These are phyloP conservation scores for Postia placenta DNA, from an alignment of 768 basidiomycete species.

Conservation along the genomic window DNA sequence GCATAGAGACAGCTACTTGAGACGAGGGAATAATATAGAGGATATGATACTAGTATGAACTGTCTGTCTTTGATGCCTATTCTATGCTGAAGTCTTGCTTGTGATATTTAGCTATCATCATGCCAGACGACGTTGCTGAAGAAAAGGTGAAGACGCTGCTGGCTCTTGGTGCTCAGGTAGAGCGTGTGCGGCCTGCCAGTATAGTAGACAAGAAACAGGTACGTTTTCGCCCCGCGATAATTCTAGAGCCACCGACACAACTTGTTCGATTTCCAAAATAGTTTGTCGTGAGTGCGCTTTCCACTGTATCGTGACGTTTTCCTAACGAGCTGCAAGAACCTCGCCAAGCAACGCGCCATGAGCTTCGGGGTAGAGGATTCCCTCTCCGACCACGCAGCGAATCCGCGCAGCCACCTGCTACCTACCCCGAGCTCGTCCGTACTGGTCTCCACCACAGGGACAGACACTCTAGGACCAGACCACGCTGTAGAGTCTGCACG, in stretches of 20 bases:
- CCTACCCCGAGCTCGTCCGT: slow-evolving; percentile 41
- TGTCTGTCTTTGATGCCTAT: slow-evolving; percentile 5
- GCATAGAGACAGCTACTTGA: neutral
- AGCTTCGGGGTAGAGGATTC: slow-evolving; percentile 53
- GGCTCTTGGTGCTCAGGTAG: slow-evolving; percentile 84
- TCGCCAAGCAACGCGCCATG: slow-evolving; percentile 74
- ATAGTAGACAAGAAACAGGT: slow-evolving; percentile 97
- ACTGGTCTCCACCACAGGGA: slow-evolving; percentile 47
- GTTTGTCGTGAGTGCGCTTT: slow-evolving; percentile 72
- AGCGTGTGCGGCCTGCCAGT: slow-evolving; percentile 87
- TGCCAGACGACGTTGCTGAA: slow-evolving; percentile 84
- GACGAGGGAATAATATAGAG: slow-evolving; percentile 38
- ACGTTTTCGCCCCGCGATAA: slow-evolving; percentile 14
- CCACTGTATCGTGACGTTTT: too few relatives aligned
- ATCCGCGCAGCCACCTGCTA: slow-evolving; percentile 11
- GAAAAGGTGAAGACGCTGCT: slow-evolving; percentile 86
- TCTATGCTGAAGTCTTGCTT: neutral
- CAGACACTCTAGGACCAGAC: slow-evolving; percentile 24
- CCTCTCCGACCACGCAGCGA: slow-evolving; percentile 4
- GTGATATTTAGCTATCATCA: slow-evolving; percentile 62
- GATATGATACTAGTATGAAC: slow-evolving; percentile 79
- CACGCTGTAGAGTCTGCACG: slow-evolving; percentile 20
- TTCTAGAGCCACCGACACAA: neutral
- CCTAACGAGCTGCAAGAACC: too few relatives aligned
- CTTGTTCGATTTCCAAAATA: slow-evolving; percentile 19